Base-by-base conservation (phyloP, 2,329 filamentous ascomycete genomes). In the Sclerotinia spermophila region DNA sequence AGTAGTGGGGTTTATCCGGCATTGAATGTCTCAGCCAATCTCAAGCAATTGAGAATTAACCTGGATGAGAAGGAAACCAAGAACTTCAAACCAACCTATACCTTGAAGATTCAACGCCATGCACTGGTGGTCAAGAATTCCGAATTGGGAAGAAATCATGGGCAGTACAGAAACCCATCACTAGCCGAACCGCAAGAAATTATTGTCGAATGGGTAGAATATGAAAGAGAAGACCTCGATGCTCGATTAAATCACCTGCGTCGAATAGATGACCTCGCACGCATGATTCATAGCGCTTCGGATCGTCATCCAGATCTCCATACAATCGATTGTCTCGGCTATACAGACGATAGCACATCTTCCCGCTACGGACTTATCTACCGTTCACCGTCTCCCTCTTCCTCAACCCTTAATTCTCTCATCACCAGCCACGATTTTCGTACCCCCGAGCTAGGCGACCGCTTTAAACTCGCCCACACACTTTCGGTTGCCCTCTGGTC, bases 11-110 rank as follows among this genome's bases (percentile, higher is more conserved):
- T 80, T 51, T 84, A 84, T 72, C 82, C 83, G 4, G 77, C 81
- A 56, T 79, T 84, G 33, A 82, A 79, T 66, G 77, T 81, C 35
- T 81, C 82, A 0, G 83, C 82, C 56, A 81, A 79, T 59, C 79
- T 84, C 68, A 84, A 84, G 75, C 80, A 82, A 64, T 79, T 84
- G 33, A 80, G 82, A 67, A 83, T 84, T 74, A 84, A 84, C 76
- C 80, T 84, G 66, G 83, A 84, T 74, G 75, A 79, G 56, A 79
- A 79, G 66, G 79, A 82, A 1, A 82, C 81, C 64, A 74, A 78
- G 11, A 78, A 79, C 8, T 83, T 84, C 75, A 80, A 79, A 71
- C 82, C 82, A 33, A 83, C 82, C 0, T 82, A 81, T 71, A 81
- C 81, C 30, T 78, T 84, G 33, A 82, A 80, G 70, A 81, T 84